A percentile compares a stretch with the other conserved stretches of the same genome.
phyloP scores from a whole-genome alignment of 257 asterid genomes.

The Echites panduratus region DNA sequence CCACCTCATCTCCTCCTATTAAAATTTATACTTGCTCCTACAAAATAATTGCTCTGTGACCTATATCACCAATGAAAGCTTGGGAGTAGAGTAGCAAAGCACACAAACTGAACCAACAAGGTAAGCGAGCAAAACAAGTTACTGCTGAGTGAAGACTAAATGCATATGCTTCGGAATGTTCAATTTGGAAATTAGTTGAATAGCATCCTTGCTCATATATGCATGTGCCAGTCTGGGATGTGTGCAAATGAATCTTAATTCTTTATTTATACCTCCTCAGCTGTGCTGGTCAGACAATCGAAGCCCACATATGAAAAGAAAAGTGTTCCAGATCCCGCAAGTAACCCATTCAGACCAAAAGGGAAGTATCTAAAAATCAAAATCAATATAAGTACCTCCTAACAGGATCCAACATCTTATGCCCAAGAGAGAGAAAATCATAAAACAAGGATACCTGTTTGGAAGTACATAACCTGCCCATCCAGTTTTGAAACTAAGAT shows the following conservation, averaged over 20 bases:
- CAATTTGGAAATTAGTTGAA: not conserved
- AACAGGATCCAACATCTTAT: not conserved
- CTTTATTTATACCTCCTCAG: constrained; percentile 29
- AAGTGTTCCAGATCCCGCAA: constrained; percentile 37
- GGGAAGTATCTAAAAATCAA: constrained; percentile 29
- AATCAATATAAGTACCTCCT: constrained; percentile 7
- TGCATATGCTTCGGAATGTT: not conserved
- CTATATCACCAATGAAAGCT: not conserved
- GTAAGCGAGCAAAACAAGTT: not conserved
- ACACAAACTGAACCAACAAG: not conserved
- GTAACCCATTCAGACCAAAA: constrained; percentile 32
- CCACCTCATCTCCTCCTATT: too few relatives aligned
- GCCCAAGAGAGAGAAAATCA: not conserved
- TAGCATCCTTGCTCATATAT: not conserved
- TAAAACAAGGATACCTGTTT: constrained; percentile 17
- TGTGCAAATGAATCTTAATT: not conserved
- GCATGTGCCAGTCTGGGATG: not conserved
- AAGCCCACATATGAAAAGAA: constrained; percentile 41
- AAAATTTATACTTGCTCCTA: not conserved
- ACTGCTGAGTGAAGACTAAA: not conserved
- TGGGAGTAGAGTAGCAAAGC: not conserved
- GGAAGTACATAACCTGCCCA: constrained; percentile 33
- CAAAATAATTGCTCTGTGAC: not conserved
- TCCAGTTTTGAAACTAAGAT: constrained; percentile 34
- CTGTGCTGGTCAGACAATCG: constrained; percentile 37